A percentile compares a stretch with the other conserved stretches of the same genome.
These are phyloP conservation scores for Pseudopithomyces maydicus DNA, from an alignment of 2,329 filamentous ascomycete genomes.

Conservation along the genomic window DNA sequence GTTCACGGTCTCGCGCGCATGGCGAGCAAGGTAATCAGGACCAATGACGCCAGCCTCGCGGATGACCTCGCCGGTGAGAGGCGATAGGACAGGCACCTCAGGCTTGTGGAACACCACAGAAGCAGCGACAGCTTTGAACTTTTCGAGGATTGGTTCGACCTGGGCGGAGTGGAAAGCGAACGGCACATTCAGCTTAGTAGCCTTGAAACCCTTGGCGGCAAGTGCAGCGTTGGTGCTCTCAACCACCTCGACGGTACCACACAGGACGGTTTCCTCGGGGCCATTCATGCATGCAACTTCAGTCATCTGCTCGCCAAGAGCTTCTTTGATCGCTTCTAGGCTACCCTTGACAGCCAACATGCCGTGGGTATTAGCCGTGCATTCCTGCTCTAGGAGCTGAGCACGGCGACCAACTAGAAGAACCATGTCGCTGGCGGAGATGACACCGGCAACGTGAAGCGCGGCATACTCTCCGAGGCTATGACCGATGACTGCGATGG, in stretches of 20 bases:
- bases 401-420: conserved; percentile 73
- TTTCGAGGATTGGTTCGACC: conserved; percentile 66
- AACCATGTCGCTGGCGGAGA: conserved; percentile 73
- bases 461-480: conserved; percentile 77
- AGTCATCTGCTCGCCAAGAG: conserved; percentile 55
- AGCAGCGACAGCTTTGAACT: conserved; percentile 61
- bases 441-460: conserved; percentile 70
- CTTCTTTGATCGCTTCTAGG: conserved; percentile 58
- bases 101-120: conserved; percentile 64
- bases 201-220: conserved; percentile 61
- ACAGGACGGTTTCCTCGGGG: conserved; percentile 75
- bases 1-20: conserved; percentile 71
- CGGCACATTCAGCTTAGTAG: conserved; percentile 66
- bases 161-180: conserved; percentile 72
- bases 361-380: conserved; percentile 68
- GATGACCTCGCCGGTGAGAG: conserved; percentile 66
- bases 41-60: conserved; percentile 61
- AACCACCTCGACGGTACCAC: conserved; percentile 65
- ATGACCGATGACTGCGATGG: conserved; percentile 58
- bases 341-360: conserved; percentile 66
- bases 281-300: conserved; percentile 77
- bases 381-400: conserved; percentile 66
- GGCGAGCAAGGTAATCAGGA: conserved; percentile 66
- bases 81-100: conserved; percentile 68
- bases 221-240: conserved; percentile 58